Evolutionary conservation across 441 rosid species (phyloP).

Genomic region (Geranium incanum): DNA sequence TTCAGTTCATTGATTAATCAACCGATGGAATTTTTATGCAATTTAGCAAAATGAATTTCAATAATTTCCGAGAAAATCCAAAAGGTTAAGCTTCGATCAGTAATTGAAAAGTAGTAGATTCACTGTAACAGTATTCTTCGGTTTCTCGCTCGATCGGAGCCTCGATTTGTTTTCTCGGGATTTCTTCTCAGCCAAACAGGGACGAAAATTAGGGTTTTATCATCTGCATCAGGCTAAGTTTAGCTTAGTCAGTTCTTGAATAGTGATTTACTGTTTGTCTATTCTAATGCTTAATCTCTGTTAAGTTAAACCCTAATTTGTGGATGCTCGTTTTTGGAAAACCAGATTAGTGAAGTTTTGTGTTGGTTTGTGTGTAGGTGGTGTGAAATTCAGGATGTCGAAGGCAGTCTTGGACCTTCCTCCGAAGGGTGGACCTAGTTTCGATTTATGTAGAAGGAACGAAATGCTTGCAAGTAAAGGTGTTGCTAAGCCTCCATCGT

Average conservation of each 20-base stretch:
- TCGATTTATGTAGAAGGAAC: constrained; percentile 19
- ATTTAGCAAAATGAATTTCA: background rate
- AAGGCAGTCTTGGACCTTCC: constrained; percentile 13
- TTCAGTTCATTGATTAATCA: background rate
- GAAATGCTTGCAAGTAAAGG: constrained; percentile 73
- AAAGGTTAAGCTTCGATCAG: background rate
- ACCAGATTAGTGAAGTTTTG: background rate
- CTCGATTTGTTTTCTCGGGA: background rate
- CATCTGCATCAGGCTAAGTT: background rate
- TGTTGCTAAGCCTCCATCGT: constrained; percentile 50
- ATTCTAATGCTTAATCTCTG: background rate
- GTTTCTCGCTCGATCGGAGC: background rate
- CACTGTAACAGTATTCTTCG: background rate
- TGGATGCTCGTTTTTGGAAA: background rate
- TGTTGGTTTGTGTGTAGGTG: background rate
- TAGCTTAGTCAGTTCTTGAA: background rate
- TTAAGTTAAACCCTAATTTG: background rate
- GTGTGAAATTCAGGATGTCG: constrained; percentile 14
- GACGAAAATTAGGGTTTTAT: background rate
- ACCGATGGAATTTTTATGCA: background rate
- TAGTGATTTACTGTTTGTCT: background rate
- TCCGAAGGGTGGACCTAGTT: constrained; percentile 20
- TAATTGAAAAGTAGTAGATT: background rate
- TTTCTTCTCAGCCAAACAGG: constrained; percentile 10
- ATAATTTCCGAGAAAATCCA: background rate